phyloP scores from a whole-genome alignment of 202 grass and related monocot genomes.

The Eragrostis tef region DNA sequence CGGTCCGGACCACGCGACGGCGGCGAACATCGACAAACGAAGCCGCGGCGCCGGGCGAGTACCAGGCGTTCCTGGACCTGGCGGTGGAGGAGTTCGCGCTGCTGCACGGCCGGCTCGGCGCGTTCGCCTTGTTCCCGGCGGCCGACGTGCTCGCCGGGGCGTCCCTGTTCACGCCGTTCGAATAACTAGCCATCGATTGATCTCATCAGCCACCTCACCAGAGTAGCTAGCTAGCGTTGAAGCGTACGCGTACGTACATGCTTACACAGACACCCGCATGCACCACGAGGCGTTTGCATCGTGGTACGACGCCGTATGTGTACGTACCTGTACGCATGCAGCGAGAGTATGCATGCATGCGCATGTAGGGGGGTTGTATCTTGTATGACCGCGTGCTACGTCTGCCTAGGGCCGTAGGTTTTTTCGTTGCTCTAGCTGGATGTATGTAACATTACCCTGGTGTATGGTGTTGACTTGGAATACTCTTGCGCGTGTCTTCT shows the following conservation, averaged over 20 bases:
- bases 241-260: conserved; percentile 53
- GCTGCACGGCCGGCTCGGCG: conserved; percentile 54
- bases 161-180: conserved; percentile 68
- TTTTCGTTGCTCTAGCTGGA: conserved; percentile 33
- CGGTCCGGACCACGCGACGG: not conserved
- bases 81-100: conserved; percentile 70
- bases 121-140: conserved; percentile 53
- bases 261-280: not conserved
- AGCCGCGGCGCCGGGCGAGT: conserved; percentile 54
- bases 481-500: not conserved
- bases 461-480: not conserved
- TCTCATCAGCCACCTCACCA: not conserved
- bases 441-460: not conserved
- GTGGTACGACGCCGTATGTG: conserved; percentile 39
- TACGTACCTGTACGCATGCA: conserved; percentile 38
- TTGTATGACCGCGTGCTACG: not conserved
- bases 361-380: not conserved
- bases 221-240: not conserved
- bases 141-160: conserved; percentile 50
- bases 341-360: not conserved
- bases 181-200: conserved; percentile 16
- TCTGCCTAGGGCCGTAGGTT: conserved; percentile 33
- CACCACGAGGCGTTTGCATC: not conserved
- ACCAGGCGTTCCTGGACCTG: conserved; percentile 75
- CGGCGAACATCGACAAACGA: conserved; percentile 42